These are phyloP conservation scores for Taphrina betulina DNA, from an alignment of 1,139 yeast genomes.

Conservation along the genomic window DNA sequence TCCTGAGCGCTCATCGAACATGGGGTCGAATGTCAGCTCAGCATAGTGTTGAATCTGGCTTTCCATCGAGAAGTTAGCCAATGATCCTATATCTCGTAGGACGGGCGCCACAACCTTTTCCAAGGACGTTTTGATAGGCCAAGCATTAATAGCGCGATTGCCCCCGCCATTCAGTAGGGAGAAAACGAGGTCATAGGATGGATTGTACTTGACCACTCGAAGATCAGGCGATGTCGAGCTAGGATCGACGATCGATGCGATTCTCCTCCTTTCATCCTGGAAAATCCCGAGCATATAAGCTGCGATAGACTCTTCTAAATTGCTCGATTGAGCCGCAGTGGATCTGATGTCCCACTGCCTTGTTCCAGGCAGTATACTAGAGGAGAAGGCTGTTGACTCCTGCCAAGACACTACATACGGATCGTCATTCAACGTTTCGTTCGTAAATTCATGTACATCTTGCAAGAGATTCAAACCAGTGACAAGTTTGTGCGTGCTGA, in stretches of 20 bases:
- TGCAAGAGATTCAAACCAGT: slow-evolving; percentile 38
- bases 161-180: slow-evolving; percentile 62
- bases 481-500: slow-evolving; percentile 58
- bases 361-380: not conserved
- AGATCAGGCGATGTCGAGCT: slow-evolving; percentile 1
- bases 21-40: slow-evolving; percentile 45
- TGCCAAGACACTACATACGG: slow-evolving; percentile 1
- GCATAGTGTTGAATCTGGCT: slow-evolving; percentile 76
- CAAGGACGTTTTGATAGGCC: slow-evolving; percentile 58
- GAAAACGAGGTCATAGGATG: slow-evolving; percentile 65
- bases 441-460: slow-evolving; percentile 39
- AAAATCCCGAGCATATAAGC: slow-evolving; percentile 1
- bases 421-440: slow-evolving; percentile 48
- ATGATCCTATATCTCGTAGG: slow-evolving; percentile 49
- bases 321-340: slow-evolving; percentile 41
- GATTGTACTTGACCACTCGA: slow-evolving; percentile 49
- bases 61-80: slow-evolving; percentile 71
- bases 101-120: slow-evolving; percentile 51
- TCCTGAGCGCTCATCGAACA: slow-evolving; percentile 37
- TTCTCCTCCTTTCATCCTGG: slow-evolving; percentile 2
- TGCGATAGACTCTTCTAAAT: slow-evolving; percentile 11
- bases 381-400: not conserved
- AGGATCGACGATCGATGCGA: not conserved
- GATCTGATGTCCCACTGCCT: slow-evolving; percentile 49
- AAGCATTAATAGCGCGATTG: slow-evolving; percentile 48